phyloP scores from a whole-genome alignment of 345 rosid species.

The Moringa oleifera region DNA sequence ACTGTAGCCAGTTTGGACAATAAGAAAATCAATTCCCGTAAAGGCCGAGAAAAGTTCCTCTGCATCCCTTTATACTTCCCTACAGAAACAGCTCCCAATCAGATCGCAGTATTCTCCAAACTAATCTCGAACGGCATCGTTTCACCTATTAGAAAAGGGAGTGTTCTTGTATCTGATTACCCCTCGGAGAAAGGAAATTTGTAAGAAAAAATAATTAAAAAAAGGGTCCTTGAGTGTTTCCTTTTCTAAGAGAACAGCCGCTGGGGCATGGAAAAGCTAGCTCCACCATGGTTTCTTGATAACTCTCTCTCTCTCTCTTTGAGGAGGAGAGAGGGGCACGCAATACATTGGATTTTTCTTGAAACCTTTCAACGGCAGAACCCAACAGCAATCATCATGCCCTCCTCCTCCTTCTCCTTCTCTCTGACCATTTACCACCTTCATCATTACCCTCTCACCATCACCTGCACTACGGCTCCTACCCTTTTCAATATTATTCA shows the following conservation, averaged over 20 bases:
- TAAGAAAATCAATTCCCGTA: background rate
- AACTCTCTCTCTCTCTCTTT: slow-evolving; percentile 8
- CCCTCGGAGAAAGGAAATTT: background rate
- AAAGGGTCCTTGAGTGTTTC: background rate
- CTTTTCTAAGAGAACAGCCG: slow-evolving; percentile 14
- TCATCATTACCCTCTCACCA: slow-evolving; percentile 38
- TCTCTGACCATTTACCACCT: slow-evolving; percentile 31
- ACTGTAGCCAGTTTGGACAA: slow-evolving; percentile 3
- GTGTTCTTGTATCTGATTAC: slow-evolving; percentile 2
- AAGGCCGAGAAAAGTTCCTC: too few species aligned
- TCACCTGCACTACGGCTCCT: slow-evolving; percentile 19
- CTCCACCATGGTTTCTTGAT: slow-evolving; percentile 30
- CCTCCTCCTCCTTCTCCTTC: slow-evolving; percentile 33
- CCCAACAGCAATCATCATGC: slow-evolving; percentile 47
- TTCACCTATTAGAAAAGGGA: background rate
- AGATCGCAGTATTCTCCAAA: too few species aligned
- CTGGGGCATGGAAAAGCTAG: slow-evolving; percentile 27
- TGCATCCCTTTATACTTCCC: too few species aligned
- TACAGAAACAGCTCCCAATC: too few species aligned
- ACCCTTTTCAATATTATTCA: slow-evolving; percentile 8
- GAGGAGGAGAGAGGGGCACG: slow-evolving; percentile 3
- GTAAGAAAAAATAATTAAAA: background rate
- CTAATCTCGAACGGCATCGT: too few species aligned
- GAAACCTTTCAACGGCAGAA: slow-evolving; percentile 21
- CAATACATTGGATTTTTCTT: slow-evolving; percentile 29